Percentiles rank a stretch among this genome's conserved stretches.
Conservation (phyloP, 2,329 filamentous ascomycete genomes). For the Clarireedia paspali region DNA sequence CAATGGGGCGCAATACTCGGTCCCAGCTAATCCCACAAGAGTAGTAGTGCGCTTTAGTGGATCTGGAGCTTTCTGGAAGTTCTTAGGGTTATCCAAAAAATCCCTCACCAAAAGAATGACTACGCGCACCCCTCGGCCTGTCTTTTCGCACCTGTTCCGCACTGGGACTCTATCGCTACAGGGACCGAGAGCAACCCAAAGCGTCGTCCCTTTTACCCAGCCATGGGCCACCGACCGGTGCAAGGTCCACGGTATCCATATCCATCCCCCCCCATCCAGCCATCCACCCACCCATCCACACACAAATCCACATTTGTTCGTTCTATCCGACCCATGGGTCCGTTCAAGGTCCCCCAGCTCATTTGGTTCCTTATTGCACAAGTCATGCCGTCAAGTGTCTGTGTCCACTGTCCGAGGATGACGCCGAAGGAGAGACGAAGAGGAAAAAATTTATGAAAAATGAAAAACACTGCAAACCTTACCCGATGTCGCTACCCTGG, state of each 20-base stretch:
- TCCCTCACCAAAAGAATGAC: conserved; percentile 7
- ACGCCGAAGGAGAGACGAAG: conserved; percentile 5
- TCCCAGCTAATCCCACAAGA: neutral
- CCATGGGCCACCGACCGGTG: too few species aligned
- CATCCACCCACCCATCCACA: neutral
- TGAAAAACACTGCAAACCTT: neutral
- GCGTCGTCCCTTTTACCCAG: too few species aligned
- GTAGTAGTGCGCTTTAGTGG: neutral
- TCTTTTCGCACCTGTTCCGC: too few species aligned
- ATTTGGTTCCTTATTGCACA: neutral
- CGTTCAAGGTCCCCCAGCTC: neutral
- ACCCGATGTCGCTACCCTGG: conserved; percentile 6
- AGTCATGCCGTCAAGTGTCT: conserved; percentile 6
- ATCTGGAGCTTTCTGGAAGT: conserved; percentile 1
- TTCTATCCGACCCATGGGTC: conserved; percentile 1
- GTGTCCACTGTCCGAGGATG: conserved; percentile 8
- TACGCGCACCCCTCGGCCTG: too few species aligned
- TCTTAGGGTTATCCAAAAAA: neutral
- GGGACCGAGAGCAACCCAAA: neutral
- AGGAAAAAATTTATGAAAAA: neutral
- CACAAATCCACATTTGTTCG: neutral
- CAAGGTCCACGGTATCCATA: neutral
- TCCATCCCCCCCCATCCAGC: neutral
- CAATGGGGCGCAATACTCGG: neutral
- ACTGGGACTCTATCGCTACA: neutral